Percentiles rank a stretch among this genome's conserved stretches.
Evolutionary conservation across 2,329 filamentous ascomycete species (phyloP).

Genomic region (Ophiostoma sp.): DNA sequence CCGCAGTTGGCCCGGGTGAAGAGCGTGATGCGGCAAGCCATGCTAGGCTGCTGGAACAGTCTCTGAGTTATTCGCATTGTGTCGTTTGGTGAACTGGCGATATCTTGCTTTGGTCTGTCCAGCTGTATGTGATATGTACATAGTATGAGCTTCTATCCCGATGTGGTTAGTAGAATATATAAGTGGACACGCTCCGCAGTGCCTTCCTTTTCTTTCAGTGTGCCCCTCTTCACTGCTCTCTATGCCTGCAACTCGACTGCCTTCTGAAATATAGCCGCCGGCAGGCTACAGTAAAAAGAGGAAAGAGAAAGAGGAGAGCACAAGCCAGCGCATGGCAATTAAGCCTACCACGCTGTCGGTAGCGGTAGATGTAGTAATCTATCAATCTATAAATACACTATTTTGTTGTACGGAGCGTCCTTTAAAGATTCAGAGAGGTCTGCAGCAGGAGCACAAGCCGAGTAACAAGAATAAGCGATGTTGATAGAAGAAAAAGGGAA

Average conservation of each 20-base stretch:
- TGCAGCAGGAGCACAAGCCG: background rate
- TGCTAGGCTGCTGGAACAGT: slow-evolving; percentile 39
- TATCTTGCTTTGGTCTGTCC: background rate
- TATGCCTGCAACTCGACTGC: background rate
- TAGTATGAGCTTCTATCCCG: background rate
- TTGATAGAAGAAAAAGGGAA: background rate
- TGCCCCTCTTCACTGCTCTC: background rate
- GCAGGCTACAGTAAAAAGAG: background rate
- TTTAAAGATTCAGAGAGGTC: too few relatives aligned
- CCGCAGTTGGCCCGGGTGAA: slow-evolving; percentile 69
- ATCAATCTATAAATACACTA: background rate
- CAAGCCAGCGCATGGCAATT: background rate
- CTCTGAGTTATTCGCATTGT: slow-evolving; percentile 49
- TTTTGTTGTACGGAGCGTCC: background rate
- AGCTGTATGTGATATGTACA: too few relatives aligned
- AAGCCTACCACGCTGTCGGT: slow-evolving; percentile 4
- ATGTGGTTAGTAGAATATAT: background rate
- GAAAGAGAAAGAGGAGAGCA: background rate
- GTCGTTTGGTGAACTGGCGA: background rate
- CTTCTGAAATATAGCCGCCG: background rate
- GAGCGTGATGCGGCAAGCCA: slow-evolving; percentile 61
- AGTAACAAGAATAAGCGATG: background rate
- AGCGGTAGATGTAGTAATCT: background rate
- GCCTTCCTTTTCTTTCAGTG: background rate
- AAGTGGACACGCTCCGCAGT: background rate